These are phyloP conservation scores for Aspergillus sp. DNA, from an alignment of 2,329 filamentous ascomycete species.

Conservation along the genomic window DNA sequence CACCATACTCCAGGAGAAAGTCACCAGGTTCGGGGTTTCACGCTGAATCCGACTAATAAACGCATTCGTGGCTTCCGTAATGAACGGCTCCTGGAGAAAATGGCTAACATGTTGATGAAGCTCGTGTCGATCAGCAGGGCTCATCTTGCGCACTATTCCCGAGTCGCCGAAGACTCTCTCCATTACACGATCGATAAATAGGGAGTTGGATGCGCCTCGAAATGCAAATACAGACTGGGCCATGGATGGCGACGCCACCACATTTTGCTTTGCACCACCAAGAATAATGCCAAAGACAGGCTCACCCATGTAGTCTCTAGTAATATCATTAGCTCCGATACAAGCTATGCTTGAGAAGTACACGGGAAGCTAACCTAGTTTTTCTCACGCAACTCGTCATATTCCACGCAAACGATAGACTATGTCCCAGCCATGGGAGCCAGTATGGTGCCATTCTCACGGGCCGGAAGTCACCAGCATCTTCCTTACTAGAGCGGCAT, in stretches of 20 bases:
- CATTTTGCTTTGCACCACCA: slow-evolving; percentile 44
- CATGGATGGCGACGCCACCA: slow-evolving; percentile 45
- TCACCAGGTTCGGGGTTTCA: slow-evolving; percentile 51
- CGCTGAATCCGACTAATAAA: slow-evolving; percentile 36
- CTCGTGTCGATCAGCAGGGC: slow-evolving; percentile 26
- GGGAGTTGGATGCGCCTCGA: slow-evolving; percentile 18
- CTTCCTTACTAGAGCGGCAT: slow-evolving; percentile 17
- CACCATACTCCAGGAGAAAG: slow-evolving; percentile 52
- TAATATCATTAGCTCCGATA: not conserved
- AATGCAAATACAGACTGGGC: slow-evolving; percentile 34
- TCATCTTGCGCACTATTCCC: slow-evolving; percentile 29
- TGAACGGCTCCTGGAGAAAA: slow-evolving; percentile 43
- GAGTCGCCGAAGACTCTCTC: slow-evolving; percentile 40
- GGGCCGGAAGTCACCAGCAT: slow-evolving; percentile 22
- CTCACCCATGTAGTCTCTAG: slow-evolving; percentile 23
- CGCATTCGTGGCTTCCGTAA: slow-evolving; percentile 35
- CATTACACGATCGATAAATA: slow-evolving; percentile 29
- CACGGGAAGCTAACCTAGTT: slow-evolving; percentile 28
- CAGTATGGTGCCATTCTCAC: slow-evolving; percentile 52
- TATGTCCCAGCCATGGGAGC: slow-evolving; percentile 53
- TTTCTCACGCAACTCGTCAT: slow-evolving; percentile 40
- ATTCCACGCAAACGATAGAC: slow-evolving; percentile 41
- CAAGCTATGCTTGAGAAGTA: slow-evolving; percentile 18
- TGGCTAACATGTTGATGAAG: slow-evolving; percentile 33
- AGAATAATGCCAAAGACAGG: slow-evolving; percentile 45